Base-by-base conservation (phyloP, 1,284 basidiomycete genomes). In the Tylopilus sp. region DNA sequence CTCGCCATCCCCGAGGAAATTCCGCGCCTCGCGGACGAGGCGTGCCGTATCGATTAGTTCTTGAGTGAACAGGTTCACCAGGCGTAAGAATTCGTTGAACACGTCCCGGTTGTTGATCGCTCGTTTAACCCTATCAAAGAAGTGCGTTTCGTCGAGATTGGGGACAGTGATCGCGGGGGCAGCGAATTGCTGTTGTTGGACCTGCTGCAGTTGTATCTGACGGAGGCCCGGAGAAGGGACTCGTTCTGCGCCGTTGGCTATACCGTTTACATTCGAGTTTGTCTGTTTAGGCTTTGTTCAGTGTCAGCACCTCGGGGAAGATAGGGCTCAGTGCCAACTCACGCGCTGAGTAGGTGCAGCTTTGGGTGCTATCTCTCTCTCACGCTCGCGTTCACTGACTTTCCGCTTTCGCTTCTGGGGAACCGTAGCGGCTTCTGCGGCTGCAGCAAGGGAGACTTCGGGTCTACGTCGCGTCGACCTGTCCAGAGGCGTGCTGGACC, bases 31-130 rank as follows among this genome's bases (percentile, higher is more conserved):
- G 47, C 79, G 77, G 41, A 97, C 79, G 10, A 98, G 78, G 8
- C 86, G 82, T 38, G 85, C 81, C 15, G 86, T 83, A 61, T 97
- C 92, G 61, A 99, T 95, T 60, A 91, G 86, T 49, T 95, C 92
- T 65, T 97, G 92, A 2, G 92, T 90, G 67, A 96, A 99, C 2
- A 98, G 76, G 66, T 98, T 98, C 64, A 97, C 81, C 49, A 97
- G 76, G 67, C 96, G 97, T 57, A 99, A 74, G 72, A 99, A 98
- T 70, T 98, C 96, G 67, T 95, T 89, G 73, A 97, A 98, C 4
- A 87, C 86, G 46, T 92, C 84, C 34, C 91, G 84, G 64, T 89
- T 92, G 59, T 95, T 92, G 52, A 97, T 77, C 39, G 82, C 79
- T 52, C 88, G 88, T 68, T 92, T 94, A 59, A 97, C 92, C 36